A percentile compares a stretch with the other conserved stretches of the same genome.
Evolutionary conservation across 1,139 yeast species (phyloP).

Genomic region (Hyphopichia pseudoburtonii): DNA sequence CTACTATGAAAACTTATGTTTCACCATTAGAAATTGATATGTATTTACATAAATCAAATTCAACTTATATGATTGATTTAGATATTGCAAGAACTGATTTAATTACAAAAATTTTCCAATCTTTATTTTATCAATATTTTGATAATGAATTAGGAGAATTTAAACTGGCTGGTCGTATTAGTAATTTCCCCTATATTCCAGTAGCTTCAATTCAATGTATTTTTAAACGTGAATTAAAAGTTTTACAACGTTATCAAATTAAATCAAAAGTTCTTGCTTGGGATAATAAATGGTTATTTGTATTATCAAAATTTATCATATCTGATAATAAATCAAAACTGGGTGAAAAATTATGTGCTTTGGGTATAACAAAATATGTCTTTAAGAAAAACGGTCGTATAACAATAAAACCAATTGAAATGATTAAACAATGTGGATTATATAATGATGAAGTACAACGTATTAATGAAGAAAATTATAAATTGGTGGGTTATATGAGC

Average conservation of each 20-base stretch:
- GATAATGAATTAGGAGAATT: constrained; percentile 41
- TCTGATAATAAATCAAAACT: constrained; percentile 19
- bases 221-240: constrained; percentile 71
- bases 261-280: constrained; percentile 69
- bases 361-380: constrained; percentile 76
- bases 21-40: constrained; percentile 82
- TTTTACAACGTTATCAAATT: constrained; percentile 60
- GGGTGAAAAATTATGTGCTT: constrained; percentile 48
- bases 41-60: constrained; percentile 83
- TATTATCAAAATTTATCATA: constrained; percentile 60
- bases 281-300: constrained; percentile 86
- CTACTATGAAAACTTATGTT: constrained; percentile 54
- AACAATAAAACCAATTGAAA: constrained; percentile 66
- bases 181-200: constrained; percentile 67
- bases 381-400: constrained; percentile 67
- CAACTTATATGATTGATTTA: constrained; percentile 81
- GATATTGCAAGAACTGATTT: constrained; percentile 76
- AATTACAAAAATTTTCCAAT: constrained; percentile 55
- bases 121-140: constrained; percentile 40
- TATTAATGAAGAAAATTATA: constrained; percentile 32
- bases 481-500: constrained; percentile 28
- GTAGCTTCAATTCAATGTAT: constrained; percentile 70
- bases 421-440: constrained; percentile 56
- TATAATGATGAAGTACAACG: constrained; percentile 51
- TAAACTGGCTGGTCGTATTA: constrained; percentile 10